Evolutionary conservation across 2,329 filamentous ascomycete genomes (phyloP), one percentile per base, ranked within the genome.

Genomic region (Chaetomiaceae sp.): DNA sequence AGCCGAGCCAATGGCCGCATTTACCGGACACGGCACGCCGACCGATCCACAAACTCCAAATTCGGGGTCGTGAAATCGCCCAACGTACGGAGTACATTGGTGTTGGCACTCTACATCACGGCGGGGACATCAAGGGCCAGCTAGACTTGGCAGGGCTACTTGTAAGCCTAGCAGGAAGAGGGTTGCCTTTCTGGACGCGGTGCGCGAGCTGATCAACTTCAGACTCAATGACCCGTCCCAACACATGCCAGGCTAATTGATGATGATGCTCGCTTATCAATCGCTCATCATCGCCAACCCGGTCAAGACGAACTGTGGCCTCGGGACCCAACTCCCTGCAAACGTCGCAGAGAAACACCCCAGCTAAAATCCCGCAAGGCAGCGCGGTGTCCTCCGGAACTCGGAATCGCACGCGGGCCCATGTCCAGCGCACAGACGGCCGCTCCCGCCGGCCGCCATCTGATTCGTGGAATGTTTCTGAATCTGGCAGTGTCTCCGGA

Each of bases 201-300:
- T n/a, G n/a, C n/a, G n/a, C 25, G 5, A 27, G 25, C 25, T 27
- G 25, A 27, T n/a, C n/a, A n/a, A n/a, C n/a, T n/a, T n/a, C n/a
- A n/a, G n/a, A n/a, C n/a, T n/a, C 25, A 9, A 27, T 27, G 9
- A 27, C 25, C 25, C 25, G 25, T 27, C 25, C 25, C 25, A 27
- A 27, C 25, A 27, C 25, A 27, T 9, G 25, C 17, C 19, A 54
- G 51, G 47, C 52, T 50, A 51, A 46, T 49, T 39, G 40, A 29
- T 29, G 25, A 51, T 52, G 39, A 51, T 14, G 29, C 56, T 60
- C 56, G 58, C 54, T 54, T 57, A 38, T 51, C 49, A 48, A 53
- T 51, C 37, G 38, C 33, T 48, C 46, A 42, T n/a, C 46, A 12
- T 39, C 42, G 43, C 22, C 37, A 58, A 54, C 58, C 52, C 20